phyloP scores from a whole-genome alignment of 805 yeast genomes.

The Candida ascalaphidarum region DNA sequence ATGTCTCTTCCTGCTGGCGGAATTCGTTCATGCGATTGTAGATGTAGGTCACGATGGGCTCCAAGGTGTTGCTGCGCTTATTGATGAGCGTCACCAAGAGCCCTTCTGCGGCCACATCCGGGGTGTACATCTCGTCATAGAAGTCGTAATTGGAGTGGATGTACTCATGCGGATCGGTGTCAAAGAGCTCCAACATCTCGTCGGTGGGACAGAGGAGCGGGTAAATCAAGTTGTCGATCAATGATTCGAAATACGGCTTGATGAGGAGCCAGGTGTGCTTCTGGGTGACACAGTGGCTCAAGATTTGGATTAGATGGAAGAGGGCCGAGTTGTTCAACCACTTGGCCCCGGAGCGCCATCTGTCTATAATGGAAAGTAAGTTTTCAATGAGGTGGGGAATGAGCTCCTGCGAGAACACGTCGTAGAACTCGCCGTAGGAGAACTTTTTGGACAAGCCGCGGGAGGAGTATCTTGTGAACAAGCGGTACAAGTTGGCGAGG shows the following conservation, averaged over 20 bases:
- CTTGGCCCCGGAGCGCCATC: conserved; percentile 56
- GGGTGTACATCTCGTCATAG: conserved; percentile 51
- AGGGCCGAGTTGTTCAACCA: conserved; percentile 69
- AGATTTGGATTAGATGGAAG: conserved; percentile 45
- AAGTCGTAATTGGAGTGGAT: conserved; percentile 51
- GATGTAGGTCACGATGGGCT: conserved; percentile 53
- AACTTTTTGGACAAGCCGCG: conserved; percentile 34
- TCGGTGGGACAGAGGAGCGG: conserved; percentile 69
- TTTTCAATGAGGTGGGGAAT: conserved; percentile 67
- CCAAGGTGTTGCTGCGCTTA: conserved; percentile 52
- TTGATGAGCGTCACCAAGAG: conserved; percentile 65
- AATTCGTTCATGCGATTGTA: conserved; percentile 35
- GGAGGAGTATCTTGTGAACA: conserved; percentile 67
- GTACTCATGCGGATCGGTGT: conserved; percentile 83
- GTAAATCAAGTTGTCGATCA: conserved; percentile 64
- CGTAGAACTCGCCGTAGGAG: conserved; percentile 48
- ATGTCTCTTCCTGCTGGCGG: conserved; percentile 11
- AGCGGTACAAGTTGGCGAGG: conserved; percentile 62
- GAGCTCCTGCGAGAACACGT: conserved; percentile 45
- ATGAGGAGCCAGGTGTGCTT: conserved; percentile 57
- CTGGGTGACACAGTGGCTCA: conserved; percentile 50
- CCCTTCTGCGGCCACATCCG: conserved; percentile 74
- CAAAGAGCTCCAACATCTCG: conserved; percentile 64
- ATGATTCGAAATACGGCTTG: conserved; percentile 53
- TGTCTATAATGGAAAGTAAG: conserved; percentile 57